Evolutionary conservation across 2,329 filamentous ascomycete genomes (phyloP), one percentile per base, ranked within the genome.

Genomic region (Aspergillus carbonarius): DNA sequence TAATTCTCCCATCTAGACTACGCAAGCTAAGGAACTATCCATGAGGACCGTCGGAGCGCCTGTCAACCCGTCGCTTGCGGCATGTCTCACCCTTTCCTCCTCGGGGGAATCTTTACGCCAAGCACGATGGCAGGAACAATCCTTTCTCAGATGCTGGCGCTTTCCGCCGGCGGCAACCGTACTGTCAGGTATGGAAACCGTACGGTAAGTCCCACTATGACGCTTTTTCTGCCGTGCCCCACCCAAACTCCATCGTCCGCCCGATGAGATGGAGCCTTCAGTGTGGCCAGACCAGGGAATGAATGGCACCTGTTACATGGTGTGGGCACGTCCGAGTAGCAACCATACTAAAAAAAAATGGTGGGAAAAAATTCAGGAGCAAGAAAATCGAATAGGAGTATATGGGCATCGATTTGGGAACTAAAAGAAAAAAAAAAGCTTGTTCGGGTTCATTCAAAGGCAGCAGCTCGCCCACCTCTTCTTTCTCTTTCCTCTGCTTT

Each of bases 201-300:
- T 64, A 63, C 23, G 40, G 66, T 69, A 59, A 65, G 42, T 9
- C 20, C 65, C 66, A 67, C 69, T 53, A 71, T 71, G 70, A 72
- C 69, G 69, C 51, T 63, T 35, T 59, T 57, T 61, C 58, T 55
- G 49, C 55, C 51, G 39, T 5, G 60, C 57, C 60, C 62, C 63
- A 61, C 63, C 25, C 53, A 34, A 18, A 50, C 52, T 53, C 57
- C 55, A 59, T 59, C 50, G 58, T 54, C 60, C 61, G 55, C 58
- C 57, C 58, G 59, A 60, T 61, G 60, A 23, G 58, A 64, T 50
- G 58, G 55, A 62, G 55, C 46, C 57, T 44, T 53, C 55, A 54
- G 32, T 54, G 64, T 68, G 68, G 67, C 66, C 63, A 69, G 66
- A 63, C 65, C 60, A 58, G 52, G 61, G 61, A 60, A 63, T 62